Evolutionary conservation across 257 asterid genomes (phyloP), one percentile per base, ranked within the genome.

Genomic region (Przewalskia tangutica): DNA sequence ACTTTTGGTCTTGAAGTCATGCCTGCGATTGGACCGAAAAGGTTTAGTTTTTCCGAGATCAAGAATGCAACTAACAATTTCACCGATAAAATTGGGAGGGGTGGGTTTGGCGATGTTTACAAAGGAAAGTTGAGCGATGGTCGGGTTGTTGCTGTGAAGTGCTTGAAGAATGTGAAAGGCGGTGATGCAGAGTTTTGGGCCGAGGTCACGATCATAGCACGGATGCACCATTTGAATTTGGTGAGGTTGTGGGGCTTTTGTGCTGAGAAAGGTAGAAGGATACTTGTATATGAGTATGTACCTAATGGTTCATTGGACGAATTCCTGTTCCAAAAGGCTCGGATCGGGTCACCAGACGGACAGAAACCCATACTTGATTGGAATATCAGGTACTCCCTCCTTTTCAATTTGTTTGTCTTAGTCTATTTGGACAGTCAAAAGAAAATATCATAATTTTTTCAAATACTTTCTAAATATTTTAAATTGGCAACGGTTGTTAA

Each of bases 171-270:
- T 42, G 85, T 91, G 0, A n/a, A 88, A 0, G 91, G 93, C 0
- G 97, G 97, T 2, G 97, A 95, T 83, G 86, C 94, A 8, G 98
- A 93, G 77, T 93, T 93, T 36, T 93, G 96, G 98, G 95, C 98
- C 0, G 98, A 95, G 84, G 97, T 92, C 27, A 93, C 96, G 1
- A 95, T 92, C 27, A 95, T 93, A 48, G 97, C 97, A 8, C 88
- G 97, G 13, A 95, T 93, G 98, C 98, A 95, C 82, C 98, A 95
- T 84, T 94, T 93, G 42, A 95, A 95, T 83, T 82, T 93, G 90
- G 97, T 93, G 56, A 79, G 98, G 63, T 40, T 95, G 38, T 95
- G 98, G 97, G 98, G 98, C 3, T 95, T 91, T 75, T 95, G 98
- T 85, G 93, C 97, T n/a, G 98, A 95, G 48, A 93, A 90, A 51